phyloP scores from a whole-genome alignment of 805 yeast genomes.

The Wickerhamomyces mucosus region DNA sequence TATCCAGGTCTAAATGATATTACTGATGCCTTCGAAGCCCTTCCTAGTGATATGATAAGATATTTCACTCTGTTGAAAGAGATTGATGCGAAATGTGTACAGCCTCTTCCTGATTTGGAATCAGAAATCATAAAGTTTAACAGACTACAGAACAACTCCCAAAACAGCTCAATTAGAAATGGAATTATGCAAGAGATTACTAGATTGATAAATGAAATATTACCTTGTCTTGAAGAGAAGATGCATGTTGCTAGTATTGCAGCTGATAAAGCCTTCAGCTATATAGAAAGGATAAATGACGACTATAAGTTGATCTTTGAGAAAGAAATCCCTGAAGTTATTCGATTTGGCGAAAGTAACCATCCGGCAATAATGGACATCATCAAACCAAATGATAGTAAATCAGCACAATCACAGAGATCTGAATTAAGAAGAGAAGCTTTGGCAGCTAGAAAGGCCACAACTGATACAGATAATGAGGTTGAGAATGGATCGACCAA shows the following conservation, averaged over 20 bases:
- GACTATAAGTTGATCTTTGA: constrained; percentile 67
- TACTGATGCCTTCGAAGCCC: constrained; percentile 82
- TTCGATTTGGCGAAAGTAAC: constrained; percentile 69
- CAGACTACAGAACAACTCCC: constrained; percentile 19
- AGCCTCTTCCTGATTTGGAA: constrained; percentile 59
- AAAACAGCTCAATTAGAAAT: constrained; percentile 11
- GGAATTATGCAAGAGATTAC: constrained; percentile 28
- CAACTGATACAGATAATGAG: constrained; percentile 18
- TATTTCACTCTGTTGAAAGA: constrained; percentile 85
- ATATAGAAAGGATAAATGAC: constrained; percentile 64
- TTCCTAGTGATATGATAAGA: constrained; percentile 74
- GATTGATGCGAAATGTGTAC: constrained; percentile 88
- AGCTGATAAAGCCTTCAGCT: constrained; percentile 61
- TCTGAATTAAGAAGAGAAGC: constrained; percentile 89
- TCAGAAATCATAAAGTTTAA: constrained; percentile 41
- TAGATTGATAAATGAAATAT: constrained; percentile 46
- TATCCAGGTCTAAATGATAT: constrained; percentile 89
- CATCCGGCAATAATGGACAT: constrained; percentile 86
- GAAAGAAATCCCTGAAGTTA: constrained; percentile 73
- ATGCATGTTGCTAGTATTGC: constrained; percentile 96
- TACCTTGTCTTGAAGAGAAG: constrained; percentile 92
- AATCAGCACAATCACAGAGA: constrained; percentile 66
- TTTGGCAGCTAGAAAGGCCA: constrained; percentile 74
- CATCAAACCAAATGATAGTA: constrained; percentile 36
- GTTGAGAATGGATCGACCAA: constrained; percentile 8